phyloP scores from a whole-genome alignment of 1,284 basidiomycete species.

The Ganoderma resinaceum region DNA sequence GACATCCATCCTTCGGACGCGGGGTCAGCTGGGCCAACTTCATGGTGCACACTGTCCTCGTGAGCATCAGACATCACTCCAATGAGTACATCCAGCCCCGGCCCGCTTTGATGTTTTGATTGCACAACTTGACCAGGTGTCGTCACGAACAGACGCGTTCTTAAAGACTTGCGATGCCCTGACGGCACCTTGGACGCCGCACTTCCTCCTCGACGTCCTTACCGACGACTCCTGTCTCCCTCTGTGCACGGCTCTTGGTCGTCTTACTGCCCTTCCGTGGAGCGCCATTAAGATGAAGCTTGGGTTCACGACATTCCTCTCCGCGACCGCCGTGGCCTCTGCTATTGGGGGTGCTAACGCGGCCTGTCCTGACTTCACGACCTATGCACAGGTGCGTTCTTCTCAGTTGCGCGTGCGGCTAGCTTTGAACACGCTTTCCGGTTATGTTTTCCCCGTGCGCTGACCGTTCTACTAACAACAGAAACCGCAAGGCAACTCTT shows the following conservation, averaged over 20 bases:
- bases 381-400: slow-evolving; percentile 60
- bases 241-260: slow-evolving; percentile 7
- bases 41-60: slow-evolving; percentile 21
- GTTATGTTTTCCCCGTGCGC: neutral
- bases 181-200: slow-evolving; percentile 10
- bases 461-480: slow-evolving; percentile 40
- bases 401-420: too few species aligned
- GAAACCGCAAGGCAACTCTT: slow-evolving; percentile 64
- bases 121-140: slow-evolving; percentile 3
- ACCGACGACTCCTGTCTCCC: neutral
- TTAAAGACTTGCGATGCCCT: slow-evolving; percentile 21
- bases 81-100: slow-evolving; percentile 25
- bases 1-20: slow-evolving; percentile 13
- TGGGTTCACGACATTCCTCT: slow-evolving; percentile 25
- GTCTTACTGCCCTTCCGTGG: slow-evolving; percentile 14
- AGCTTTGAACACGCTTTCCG: neutral
- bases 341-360: slow-evolving; percentile 39
- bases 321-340: slow-evolving; percentile 27
- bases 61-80: slow-evolving; percentile 24
- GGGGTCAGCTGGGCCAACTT: slow-evolving; percentile 30
- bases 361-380: slow-evolving; percentile 69
- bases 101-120: slow-evolving; percentile 25
- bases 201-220: slow-evolving; percentile 7
- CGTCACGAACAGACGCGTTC: slow-evolving; percentile 19
- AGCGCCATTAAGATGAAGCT: slow-evolving; percentile 33